These are phyloP conservation scores for Eurotiales sp. DNA, from an alignment of 2,329 filamentous ascomycete genomes.

Conservation along the genomic window DNA sequence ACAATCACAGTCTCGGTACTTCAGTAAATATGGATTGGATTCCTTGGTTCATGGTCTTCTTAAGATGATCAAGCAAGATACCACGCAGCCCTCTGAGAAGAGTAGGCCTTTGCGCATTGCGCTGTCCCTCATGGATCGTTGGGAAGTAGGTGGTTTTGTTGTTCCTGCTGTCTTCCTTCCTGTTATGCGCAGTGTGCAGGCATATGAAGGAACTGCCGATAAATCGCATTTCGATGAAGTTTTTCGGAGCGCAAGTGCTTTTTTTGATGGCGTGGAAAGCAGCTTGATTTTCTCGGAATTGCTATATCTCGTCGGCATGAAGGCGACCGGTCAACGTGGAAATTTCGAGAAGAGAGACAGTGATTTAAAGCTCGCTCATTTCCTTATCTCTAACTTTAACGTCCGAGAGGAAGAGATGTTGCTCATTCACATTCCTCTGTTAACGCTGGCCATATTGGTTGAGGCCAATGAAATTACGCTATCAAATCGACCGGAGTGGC, in stretches of 20 bases:
- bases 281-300: conserved; percentile 87
- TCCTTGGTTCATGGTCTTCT: conserved; percentile 71
- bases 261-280: conserved; percentile 96
- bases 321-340: conserved; percentile 48
- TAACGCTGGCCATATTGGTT: conserved; percentile 61
- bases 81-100: conserved; percentile 59
- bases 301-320: conserved; percentile 58
- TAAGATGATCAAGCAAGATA: conserved; percentile 64
- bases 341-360: conserved; percentile 51
- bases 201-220: conserved; percentile 65
- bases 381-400: conserved; percentile 85
- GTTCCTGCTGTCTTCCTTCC: conserved; percentile 86
- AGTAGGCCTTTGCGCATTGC: conserved; percentile 87
- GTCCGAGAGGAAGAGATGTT: conserved; percentile 95
- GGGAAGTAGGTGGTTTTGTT: conserved; percentile 90
- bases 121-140: conserved; percentile 93
- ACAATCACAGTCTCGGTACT: conserved; percentile 69
- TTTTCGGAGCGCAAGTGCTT: conserved; percentile 85
- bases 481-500: conserved; percentile 16
- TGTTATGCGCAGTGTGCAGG: conserved; percentile 72
- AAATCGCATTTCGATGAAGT: conserved; percentile 78
- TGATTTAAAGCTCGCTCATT: conserved; percentile 70
- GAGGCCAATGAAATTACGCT: conserved; percentile 39
- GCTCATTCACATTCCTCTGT: conserved; percentile 74
- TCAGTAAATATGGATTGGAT: conserved; percentile 72